Percentiles rank a stretch among this genome's conserved stretches.
Evolutionary conservation across 2,329 filamentous ascomycete species (phyloP).

Genomic region (Thelonectria discophora): DNA sequence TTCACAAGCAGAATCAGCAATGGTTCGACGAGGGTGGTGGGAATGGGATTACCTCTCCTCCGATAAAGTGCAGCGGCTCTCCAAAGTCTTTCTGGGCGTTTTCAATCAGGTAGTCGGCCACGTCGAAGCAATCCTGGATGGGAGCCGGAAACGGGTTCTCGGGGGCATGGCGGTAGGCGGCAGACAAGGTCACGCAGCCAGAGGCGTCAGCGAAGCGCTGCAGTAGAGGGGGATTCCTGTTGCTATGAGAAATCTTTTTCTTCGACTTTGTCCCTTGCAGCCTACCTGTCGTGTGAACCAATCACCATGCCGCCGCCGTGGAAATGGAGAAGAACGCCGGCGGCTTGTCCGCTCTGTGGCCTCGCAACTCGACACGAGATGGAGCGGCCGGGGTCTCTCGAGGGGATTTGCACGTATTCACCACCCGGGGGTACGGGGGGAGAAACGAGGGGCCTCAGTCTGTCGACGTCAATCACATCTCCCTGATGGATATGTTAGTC

Average conservation of each 20-base stretch:
- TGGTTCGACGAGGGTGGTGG: too few species aligned
- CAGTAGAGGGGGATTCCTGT: slow-evolving; percentile 11
- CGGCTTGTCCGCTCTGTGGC: neutral
- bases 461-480: neutral
- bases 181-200: slow-evolving; percentile 51
- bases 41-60: slow-evolving; percentile 17
- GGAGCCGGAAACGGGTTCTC: slow-evolving; percentile 65
- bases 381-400: slow-evolving; percentile 8
- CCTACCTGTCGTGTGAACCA: slow-evolving; percentile 12
- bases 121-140: slow-evolving; percentile 66
- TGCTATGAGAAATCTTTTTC: neutral
- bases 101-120: slow-evolving; percentile 61
- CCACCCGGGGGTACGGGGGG: neutral
- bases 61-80: slow-evolving; percentile 12
- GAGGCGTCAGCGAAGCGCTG: slow-evolving; percentile 19
- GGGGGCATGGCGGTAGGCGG: slow-evolving; percentile 68
- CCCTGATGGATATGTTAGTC: neutral
- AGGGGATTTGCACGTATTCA: slow-evolving; percentile 8
- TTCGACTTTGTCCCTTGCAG: neutral
- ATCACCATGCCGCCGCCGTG: slow-evolving; percentile 14
- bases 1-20: neutral
- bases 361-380: slow-evolving; percentile 10
- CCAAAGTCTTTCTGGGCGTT: slow-evolving; percentile 8
- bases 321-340: slow-evolving; percentile 17
- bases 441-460: neutral